phyloP scores from a whole-genome alignment of 768 basidiomycete species.

The Antrodiella citrinella region DNA sequence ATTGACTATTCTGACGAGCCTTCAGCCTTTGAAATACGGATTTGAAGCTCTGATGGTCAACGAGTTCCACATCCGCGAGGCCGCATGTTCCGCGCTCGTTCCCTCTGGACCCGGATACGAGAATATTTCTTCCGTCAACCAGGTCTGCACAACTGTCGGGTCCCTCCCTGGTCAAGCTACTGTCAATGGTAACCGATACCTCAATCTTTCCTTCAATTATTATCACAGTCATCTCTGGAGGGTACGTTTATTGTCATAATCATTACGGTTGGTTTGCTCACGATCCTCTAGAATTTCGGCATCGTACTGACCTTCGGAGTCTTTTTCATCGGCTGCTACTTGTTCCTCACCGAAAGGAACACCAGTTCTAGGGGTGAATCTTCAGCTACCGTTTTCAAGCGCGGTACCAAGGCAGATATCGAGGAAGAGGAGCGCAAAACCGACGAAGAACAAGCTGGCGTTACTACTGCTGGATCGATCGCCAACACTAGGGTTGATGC shows the following conservation, averaged over 20 bases:
- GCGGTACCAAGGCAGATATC: constrained; percentile 31
- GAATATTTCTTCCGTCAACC: constrained; percentile 47
- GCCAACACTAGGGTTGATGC: neutral
- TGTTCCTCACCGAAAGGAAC: constrained; percentile 53
- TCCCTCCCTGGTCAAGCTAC: constrained; percentile 47
- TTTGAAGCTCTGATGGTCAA: constrained; percentile 75
- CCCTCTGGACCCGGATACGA: constrained; percentile 60
- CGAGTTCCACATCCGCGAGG: constrained; percentile 70
- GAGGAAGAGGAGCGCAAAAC: constrained; percentile 5
- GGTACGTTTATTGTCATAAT: constrained; percentile 10
- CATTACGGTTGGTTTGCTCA: neutral
- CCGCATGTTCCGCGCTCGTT: constrained; percentile 48
- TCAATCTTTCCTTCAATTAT: constrained; percentile 36
- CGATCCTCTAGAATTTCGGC: constrained; percentile 47
- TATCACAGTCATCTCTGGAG: constrained; percentile 41
- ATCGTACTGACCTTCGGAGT: constrained; percentile 59
- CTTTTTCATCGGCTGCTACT: constrained; percentile 40
- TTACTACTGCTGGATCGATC: neutral
- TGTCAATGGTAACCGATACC: constrained; percentile 57
- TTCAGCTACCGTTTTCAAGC: constrained; percentile 58
- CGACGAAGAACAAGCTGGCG: constrained; percentile 23
- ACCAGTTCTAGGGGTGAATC: constrained; percentile 27
- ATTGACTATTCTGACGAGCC: constrained; percentile 5
- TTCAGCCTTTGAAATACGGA: constrained; percentile 56
- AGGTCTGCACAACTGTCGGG: constrained; percentile 71